Evolutionary conservation across 345 rosid genomes (phyloP).

Genomic region (Moricandia moricandioides): DNA sequence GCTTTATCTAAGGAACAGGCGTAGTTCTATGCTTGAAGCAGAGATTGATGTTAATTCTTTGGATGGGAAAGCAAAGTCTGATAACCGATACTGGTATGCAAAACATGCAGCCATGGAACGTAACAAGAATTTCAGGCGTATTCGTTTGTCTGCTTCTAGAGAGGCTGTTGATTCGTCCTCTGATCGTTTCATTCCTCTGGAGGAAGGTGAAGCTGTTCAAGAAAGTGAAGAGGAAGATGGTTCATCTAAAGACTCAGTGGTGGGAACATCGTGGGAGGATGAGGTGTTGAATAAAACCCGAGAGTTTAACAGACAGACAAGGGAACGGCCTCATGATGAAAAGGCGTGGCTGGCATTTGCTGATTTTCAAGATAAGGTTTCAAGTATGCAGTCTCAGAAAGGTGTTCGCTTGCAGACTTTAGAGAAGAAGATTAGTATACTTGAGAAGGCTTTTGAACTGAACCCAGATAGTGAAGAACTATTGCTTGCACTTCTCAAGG

Average conservation of each 20-base stretch:
- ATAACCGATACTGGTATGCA: constrained; percentile 83
- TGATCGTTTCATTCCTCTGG: constrained; percentile 51
- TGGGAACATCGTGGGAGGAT: constrained; percentile 96
- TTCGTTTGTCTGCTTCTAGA: constrained; percentile 46
- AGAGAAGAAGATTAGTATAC: constrained; percentile 91
- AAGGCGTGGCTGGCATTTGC: constrained; percentile 88
- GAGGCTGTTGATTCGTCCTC: constrained; percentile 31
- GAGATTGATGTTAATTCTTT: constrained; percentile 69
- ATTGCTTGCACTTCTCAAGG: constrained; percentile 73
- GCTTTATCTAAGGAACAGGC: constrained; percentile 38
- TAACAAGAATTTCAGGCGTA: constrained; percentile 57
- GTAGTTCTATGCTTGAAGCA: constrained; percentile 44
- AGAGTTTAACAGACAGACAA: constrained; percentile 68
- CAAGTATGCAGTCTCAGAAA: constrained; percentile 69
- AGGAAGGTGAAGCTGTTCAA: constrained; percentile 19
- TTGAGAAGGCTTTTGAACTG: constrained; percentile 86
- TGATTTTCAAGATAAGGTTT: constrained; percentile 75
- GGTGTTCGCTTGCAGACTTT: constrained; percentile 84
- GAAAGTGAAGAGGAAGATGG: constrained; percentile 38
- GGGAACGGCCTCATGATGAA: constrained; percentile 78
- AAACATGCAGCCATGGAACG: constrained; percentile 71
- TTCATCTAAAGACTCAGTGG: constrained; percentile 30
- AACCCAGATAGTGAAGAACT: constrained; percentile 86
- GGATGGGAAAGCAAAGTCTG: constrained; percentile 62
- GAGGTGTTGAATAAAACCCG: constrained; percentile 72